A percentile compares a stretch with the other conserved stretches of the same genome.
These are phyloP conservation scores for Eleusine coracana DNA, from an alignment of 176 grass and related monocot species.

Conservation along the genomic window DNA sequence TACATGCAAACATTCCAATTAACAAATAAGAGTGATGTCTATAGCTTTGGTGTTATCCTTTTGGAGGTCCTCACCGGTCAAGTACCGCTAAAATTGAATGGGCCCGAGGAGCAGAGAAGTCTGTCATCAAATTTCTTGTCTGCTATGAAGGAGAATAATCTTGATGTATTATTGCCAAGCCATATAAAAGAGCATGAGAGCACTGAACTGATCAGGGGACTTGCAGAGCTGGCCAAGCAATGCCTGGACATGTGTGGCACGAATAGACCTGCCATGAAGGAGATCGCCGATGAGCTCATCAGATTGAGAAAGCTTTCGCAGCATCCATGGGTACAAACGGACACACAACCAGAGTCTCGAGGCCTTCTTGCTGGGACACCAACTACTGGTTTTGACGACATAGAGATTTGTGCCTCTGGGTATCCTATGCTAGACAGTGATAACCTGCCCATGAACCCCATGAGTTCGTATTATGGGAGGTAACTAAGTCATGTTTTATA, in stretches of 20 bases:
- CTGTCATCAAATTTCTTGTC: conserved; percentile 19
- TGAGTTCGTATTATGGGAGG: conserved; percentile 34
- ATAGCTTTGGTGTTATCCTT: conserved; percentile 29
- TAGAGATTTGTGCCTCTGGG: neutral
- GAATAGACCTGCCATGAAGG: conserved; percentile 40
- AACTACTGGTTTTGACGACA: neutral
- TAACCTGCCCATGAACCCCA: conserved; percentile 39
- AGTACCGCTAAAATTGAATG: conserved; percentile 27
- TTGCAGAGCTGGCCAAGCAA: conserved; percentile 38
- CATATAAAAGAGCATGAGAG: conserved; percentile 39
- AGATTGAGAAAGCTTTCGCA: conserved; percentile 23
- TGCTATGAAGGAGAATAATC: conserved; percentile 39
- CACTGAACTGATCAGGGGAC: neutral
- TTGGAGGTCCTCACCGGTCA: conserved; percentile 33
- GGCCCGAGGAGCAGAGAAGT: conserved; percentile 1
- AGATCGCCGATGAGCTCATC: conserved; percentile 22
- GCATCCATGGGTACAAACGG: conserved; percentile 30
- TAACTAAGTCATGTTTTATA: neutral
- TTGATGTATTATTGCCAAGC: conserved; percentile 7
- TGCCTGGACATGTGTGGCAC: conserved; percentile 44
- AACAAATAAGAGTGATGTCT: conserved; percentile 40
- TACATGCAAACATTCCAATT: conserved; percentile 51
- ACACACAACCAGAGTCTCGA: neutral
- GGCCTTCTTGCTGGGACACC: conserved; percentile 1
- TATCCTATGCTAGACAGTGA: conserved; percentile 19